Evolutionary conservation across 805 yeast species (phyloP), one percentile per base, ranked within the genome.

Genomic region (Schizosaccharomyces cryophilus): DNA sequence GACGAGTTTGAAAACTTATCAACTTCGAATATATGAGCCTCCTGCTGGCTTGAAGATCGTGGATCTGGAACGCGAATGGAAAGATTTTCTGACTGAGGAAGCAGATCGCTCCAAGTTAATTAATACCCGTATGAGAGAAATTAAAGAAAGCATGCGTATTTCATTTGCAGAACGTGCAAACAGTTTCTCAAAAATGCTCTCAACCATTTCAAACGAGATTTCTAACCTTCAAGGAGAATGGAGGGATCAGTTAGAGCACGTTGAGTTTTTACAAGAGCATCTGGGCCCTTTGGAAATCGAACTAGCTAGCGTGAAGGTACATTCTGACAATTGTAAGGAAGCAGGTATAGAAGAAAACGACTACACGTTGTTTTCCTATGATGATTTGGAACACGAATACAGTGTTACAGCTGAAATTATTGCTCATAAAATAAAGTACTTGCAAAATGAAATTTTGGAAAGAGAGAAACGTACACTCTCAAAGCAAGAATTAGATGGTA

Each of bases 381-480:
- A 70, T 15, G 78, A 75, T 61, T 69, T 75, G 9, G 73, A 69
- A 47, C 71, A 68, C 62, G 73, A 74, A 63, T 68, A 73, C 13
- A 69, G 65, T 5, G 67, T 74, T 35, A 70, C 75, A n/a, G 68
- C 70, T 60, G 69, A 70, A 9, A 66, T 73, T 15, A 70, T 76
- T 17, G 67, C 69, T 26, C 74, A 73, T 63, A 74, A 74, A 61
- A 67, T 75, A 55, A 67, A 73, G 48, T 75, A 76, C 64, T 69
- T 77, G 24, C 77, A 76, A 61, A 66, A 67, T 59, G 78, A 76
- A 63, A 68, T 72, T 61, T 69, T 74, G 13, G 72, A 73, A 3
- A 66, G 71, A 9, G 64, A 65, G 59, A 66, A 69, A 67, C 68
- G 70, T 40, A 70, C 67, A 58, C 61, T 73, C 55, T 69, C 74